These are phyloP conservation scores for Aspergillus ochraceus DNA, from an alignment of 2,329 filamentous ascomycete genomes.

Conservation along the genomic window DNA sequence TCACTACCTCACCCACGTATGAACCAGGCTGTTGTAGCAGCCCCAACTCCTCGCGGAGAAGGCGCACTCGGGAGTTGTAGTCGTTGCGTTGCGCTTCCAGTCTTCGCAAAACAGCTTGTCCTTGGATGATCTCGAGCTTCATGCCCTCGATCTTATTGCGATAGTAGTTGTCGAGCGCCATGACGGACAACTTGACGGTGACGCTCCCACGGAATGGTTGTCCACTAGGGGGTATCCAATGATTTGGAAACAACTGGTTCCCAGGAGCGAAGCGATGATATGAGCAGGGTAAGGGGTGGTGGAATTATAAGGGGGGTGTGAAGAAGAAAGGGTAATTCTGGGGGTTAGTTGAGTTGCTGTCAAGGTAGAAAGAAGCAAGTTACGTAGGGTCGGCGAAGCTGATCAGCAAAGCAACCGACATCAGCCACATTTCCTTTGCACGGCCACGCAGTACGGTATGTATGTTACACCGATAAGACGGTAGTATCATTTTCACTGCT, in stretches of 20 bases:
- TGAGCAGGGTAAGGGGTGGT: neutral
- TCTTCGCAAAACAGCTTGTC: conserved; percentile 89
- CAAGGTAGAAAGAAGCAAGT: neutral
- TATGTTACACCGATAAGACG: too few relatives aligned
- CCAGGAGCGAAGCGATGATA: neutral
- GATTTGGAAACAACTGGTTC: neutral
- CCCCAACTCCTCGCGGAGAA: conserved; percentile 92
- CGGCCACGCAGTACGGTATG: too few relatives aligned
- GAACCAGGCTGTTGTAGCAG: conserved; percentile 95
- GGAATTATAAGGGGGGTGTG: neutral
- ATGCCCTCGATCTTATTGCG: conserved; percentile 99
- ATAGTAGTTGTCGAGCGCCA: conserved; percentile 99
- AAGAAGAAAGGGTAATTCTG: too few relatives aligned
- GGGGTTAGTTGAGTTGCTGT: neutral
- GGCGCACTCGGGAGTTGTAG: conserved; percentile 95
- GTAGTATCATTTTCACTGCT: too few relatives aligned
- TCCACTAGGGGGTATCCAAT: neutral
- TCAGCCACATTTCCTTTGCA: too few relatives aligned
- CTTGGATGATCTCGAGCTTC: conserved; percentile 99
- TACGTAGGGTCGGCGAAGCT: neutral
- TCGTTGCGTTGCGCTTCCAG: conserved; percentile 98
- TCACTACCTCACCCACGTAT: conserved; percentile 99
- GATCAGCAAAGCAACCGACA: too few relatives aligned
- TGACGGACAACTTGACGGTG: conserved; percentile 53
- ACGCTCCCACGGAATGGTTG: conserved; percentile 17